Evolutionary conservation across 2,329 filamentous ascomycete genomes (phyloP).

Genomic region (Tolypocladium cylindrosporum): DNA sequence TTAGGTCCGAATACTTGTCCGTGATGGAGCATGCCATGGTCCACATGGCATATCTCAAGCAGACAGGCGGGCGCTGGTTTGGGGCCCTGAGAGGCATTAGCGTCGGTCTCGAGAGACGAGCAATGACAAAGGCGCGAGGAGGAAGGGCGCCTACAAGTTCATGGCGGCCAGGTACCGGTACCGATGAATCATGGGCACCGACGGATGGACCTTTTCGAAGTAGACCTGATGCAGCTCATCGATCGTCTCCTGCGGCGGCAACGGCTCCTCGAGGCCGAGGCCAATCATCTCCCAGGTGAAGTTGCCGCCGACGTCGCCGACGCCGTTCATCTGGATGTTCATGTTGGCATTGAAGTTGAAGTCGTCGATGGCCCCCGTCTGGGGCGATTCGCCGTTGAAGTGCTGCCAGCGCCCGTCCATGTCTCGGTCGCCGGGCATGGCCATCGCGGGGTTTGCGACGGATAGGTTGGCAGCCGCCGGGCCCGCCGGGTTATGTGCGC

Average conservation of each 20-base stretch:
- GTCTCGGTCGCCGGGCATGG: constrained; percentile 35
- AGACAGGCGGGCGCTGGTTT: constrained; percentile 74
- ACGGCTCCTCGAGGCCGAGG: constrained; percentile 47
- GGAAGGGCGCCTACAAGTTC: constrained; percentile 50
- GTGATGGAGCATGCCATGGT: constrained; percentile 77
- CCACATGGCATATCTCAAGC: constrained; percentile 92
- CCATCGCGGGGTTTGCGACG: constrained; percentile 35
- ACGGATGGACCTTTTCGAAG: constrained; percentile 83
- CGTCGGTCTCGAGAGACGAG: background rate
- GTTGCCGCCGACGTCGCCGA: constrained; percentile 40
- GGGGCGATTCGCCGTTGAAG: constrained; percentile 44
- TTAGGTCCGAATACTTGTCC: constrained; percentile 70
- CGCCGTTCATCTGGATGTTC: constrained; percentile 37
- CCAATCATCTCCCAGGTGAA: constrained; percentile 74
- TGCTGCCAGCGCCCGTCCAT: constrained; percentile 44
- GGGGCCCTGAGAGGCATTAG: constrained; percentile 45
- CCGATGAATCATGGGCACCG: constrained; percentile 80
- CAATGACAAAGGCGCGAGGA: background rate
- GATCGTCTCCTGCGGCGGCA: constrained; percentile 52
- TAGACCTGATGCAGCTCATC: constrained; percentile 85
- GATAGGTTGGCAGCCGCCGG: constrained; percentile 16
- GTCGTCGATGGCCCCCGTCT: constrained; percentile 39
- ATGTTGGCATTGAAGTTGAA: constrained; percentile 45
- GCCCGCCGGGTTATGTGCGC: background rate
- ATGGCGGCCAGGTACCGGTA: constrained; percentile 80